Base-by-base conservation (phyloP, 257 asterid species). In the Solanum okadae region DNA sequence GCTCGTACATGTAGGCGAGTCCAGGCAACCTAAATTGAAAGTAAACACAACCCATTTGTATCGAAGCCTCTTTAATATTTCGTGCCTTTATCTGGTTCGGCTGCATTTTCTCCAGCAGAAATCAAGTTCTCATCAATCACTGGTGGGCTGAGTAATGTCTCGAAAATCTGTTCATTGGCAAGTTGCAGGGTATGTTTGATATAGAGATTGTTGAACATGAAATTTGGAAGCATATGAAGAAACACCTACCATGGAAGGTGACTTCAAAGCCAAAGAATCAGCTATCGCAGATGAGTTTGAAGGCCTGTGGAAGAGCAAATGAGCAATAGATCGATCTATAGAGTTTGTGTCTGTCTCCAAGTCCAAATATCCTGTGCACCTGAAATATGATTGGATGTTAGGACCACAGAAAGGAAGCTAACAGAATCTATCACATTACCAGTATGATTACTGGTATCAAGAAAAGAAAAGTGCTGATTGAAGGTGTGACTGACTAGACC, bases 261-360 rank as follows among this genome's bases (percentile, higher is more conserved):
- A 86, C 89, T 86, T 88, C 77, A 91, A 89, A 89, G 87, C 86
- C 61, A 23, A 34, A 2, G 93, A 83, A 65, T 90, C 92, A 23
- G 44, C 87, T 75, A 20, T 23, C 33, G 79, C 73, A 14, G 94
- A 85, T 78, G 93, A 88, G 85, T 92, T 94, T 31, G 94, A 89
- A 73, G 97, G 93, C 92, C 95, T 88, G 89, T 95, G 95, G 89
- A 95, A 96, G 93, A 96, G 75, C 77, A 96, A 87, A 84, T 96
- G 99, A 2, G 99, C 99, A 31, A 96, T 90, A 34, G 99, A 95
- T 87, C 99, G 94, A 86, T 96, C 99, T 88, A 95, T 92, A 31
- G 98, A 96, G 90, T 96, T 95, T 29, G 99, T 96, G 84, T 93
- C 92, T 2, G 96, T 93, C 90, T 96, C 99, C 75, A 93, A 91